These are phyloP conservation scores for Kickxella alabastrina DNA, from an alignment of 192 early-diverging fungal genomes.

Conservation along the genomic window DNA sequence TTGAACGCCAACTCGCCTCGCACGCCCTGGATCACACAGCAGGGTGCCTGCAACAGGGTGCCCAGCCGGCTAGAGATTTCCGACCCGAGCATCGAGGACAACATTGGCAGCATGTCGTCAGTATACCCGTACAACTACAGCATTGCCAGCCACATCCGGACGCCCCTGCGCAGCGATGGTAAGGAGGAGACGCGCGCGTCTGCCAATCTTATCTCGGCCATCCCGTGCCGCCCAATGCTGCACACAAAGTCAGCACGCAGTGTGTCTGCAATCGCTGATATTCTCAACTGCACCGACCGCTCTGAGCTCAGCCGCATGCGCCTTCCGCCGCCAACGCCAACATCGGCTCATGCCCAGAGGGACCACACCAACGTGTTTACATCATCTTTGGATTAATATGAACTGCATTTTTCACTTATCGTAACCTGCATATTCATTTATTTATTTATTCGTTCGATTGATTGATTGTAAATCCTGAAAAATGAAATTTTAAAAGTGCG, in stretches of 20 bases:
- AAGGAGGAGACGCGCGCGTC: conserved; percentile 8
- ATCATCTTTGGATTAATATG: conserved; percentile 13
- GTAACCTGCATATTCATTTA: no score
- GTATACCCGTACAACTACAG: conserved; percentile 50
- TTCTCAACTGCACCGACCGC: conserved; percentile 51
- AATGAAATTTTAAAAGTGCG: no score
- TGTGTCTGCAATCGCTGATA: conserved; percentile 51
- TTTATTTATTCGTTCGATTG: no score
- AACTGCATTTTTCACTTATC: no score
- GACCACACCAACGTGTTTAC: conserved; percentile 30
- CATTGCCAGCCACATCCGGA: conserved; percentile 49
- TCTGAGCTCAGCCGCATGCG: conserved; percentile 51
- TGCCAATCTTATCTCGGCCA: conserved; percentile 3
- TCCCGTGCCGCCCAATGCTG: conserved; percentile 16
- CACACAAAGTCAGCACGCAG: conserved; percentile 48
- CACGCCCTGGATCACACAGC: conserved; percentile 23
- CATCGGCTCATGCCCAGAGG: conserved; percentile 22
- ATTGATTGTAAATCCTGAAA: no score
- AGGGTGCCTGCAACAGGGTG: not conserved
- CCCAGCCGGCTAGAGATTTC: conserved; percentile 15
- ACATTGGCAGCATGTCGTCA: conserved; percentile 38
- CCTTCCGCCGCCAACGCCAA: conserved; percentile 47
- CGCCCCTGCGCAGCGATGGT: conserved; percentile 21
- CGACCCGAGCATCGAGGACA: conserved; percentile 38
- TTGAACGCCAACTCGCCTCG: conserved; percentile 21